These are phyloP conservation scores for Leishmania lainsoni DNA, from an alignment of 208 protist genomes.

Conservation along the genomic window DNA sequence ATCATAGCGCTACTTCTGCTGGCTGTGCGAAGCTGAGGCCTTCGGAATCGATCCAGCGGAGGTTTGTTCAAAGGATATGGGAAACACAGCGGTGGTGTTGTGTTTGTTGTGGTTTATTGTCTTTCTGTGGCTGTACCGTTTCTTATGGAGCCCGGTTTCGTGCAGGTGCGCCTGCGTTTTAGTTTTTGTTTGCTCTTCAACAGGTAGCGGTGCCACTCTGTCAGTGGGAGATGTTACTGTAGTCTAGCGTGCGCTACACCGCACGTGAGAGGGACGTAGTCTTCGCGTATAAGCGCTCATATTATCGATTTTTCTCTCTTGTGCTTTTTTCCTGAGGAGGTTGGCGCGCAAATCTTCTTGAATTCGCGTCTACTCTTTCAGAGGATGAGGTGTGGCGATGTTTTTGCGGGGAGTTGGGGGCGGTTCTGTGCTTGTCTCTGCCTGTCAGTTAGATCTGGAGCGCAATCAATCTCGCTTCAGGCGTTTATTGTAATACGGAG, in stretches of 20 bases:
- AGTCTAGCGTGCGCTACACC: background rate
- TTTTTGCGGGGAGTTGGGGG: too few relatives aligned
- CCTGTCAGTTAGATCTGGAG: too few relatives aligned
- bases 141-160: background rate
- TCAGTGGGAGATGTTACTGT: background rate
- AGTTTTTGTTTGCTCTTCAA: background rate
- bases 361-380: background rate
- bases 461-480: background rate
- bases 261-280: background rate
- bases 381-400: background rate
- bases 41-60: too few relatives aligned
- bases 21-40: too few relatives aligned
- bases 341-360: background rate
- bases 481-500: background rate
- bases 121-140: background rate
- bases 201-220: too few relatives aligned
- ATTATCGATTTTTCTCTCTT: background rate
- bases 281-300: background rate
- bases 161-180: background rate
- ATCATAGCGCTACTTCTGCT: too few relatives aligned
- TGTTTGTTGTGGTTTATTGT: background rate
- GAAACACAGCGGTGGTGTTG: background rate
- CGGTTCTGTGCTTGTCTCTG: background rate
- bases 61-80: too few relatives aligned
- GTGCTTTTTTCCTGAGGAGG: background rate